These are phyloP conservation scores for Pseudocercospora ulei DNA, from an alignment of 2,329 filamentous ascomycete genomes.

Conservation along the genomic window DNA sequence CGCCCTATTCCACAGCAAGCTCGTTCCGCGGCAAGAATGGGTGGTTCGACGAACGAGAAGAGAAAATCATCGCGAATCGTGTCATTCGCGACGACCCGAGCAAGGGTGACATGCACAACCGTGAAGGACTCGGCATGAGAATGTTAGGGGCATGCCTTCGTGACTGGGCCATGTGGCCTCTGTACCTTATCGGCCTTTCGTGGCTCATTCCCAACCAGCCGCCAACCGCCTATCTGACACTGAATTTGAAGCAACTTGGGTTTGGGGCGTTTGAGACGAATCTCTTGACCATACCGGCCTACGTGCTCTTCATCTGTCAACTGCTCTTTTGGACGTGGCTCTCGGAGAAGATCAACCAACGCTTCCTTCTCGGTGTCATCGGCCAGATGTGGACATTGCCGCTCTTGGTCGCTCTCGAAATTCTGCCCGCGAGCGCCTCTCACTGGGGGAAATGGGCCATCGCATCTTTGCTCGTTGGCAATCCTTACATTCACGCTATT, in stretches of 20 bases:
- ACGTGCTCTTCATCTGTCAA: slow-evolving; percentile 44
- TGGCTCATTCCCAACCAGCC: slow-evolving; percentile 32
- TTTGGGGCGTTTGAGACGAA: slow-evolving; percentile 40
- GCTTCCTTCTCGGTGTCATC: slow-evolving; percentile 43
- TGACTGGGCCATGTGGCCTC: slow-evolving; percentile 17
- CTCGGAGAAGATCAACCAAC: slow-evolving; percentile 45
- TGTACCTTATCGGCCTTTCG: slow-evolving; percentile 21
- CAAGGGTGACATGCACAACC: slow-evolving; percentile 53
- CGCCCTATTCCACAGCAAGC: slow-evolving; percentile 56
- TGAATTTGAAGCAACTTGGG: slow-evolving; percentile 36
- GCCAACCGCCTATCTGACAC: slow-evolving; percentile 35
- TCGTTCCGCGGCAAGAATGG: slow-evolving; percentile 51
- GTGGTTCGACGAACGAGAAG: slow-evolving; percentile 54
- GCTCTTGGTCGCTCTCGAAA: slow-evolving; percentile 35
- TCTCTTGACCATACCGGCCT: slow-evolving; percentile 38
- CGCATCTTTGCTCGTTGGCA: slow-evolving; percentile 35
- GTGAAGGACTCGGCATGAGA: slow-evolving; percentile 43
- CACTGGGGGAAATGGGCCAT: slow-evolving; percentile 35
- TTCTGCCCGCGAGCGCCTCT: slow-evolving; percentile 31
- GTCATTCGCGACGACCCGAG: slow-evolving; percentile 54
- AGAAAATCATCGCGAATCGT: slow-evolving; percentile 56
- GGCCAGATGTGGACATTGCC: slow-evolving; percentile 39
- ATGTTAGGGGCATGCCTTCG: slow-evolving; percentile 44
- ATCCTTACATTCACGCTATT: slow-evolving; percentile 47
- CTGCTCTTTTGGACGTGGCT: slow-evolving; percentile 43